Base-by-base conservation (phyloP, 495 filamentous ascomycete species). In the Aspergillus coremiiformis region DNA sequence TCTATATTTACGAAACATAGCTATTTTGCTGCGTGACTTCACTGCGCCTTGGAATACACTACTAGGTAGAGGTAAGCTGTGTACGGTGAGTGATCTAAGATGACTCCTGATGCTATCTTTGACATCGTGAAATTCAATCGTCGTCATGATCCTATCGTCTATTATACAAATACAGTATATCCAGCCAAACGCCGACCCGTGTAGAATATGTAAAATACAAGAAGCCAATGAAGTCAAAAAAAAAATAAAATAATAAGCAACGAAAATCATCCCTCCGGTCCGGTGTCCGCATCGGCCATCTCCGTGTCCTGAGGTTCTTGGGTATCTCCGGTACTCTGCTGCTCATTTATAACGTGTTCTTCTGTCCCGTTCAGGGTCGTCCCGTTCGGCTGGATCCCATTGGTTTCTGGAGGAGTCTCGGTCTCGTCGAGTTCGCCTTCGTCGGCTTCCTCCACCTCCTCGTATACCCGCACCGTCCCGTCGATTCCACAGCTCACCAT, bases 401-500 rank as follows among this genome's bases (percentile, higher is more conserved):
- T 41, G 17, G 19, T 21, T 21, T 21, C 37, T 7, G 17, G 12
- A 3, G 32, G 32, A 35, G 44, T 14, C 9, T 19, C 19, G 4
- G 20, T 26, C 15, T 46, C 42, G 1, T 26, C 30, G 19, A 10
- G 8, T 29, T 21, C 33, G 11, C 35, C 1, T 15, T 48, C 30
- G 15, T 53, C 39, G 17, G 24, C 15, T 33, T 56, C 51, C 10
- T 54, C 24, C 1, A 58, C 55, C 51, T 75, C 70, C 47, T 76
- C 76, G 80, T 84, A 88, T 15, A 89, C 69, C 37, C 80, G 73
- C 6, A 89, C 75, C 7, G 80, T 85, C 51, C 71, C 70, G 56
- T 89, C 85, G 30, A 84, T 46, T 0, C 84, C 81, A 54, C 78
- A 81, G 59, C 82, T 87, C 1, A 81, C 84, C 44, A 88, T 59